These are phyloP conservation scores for Colletotrichum siamense DNA, from an alignment of 2,329 filamentous ascomycete genomes.

Conservation along the genomic window DNA sequence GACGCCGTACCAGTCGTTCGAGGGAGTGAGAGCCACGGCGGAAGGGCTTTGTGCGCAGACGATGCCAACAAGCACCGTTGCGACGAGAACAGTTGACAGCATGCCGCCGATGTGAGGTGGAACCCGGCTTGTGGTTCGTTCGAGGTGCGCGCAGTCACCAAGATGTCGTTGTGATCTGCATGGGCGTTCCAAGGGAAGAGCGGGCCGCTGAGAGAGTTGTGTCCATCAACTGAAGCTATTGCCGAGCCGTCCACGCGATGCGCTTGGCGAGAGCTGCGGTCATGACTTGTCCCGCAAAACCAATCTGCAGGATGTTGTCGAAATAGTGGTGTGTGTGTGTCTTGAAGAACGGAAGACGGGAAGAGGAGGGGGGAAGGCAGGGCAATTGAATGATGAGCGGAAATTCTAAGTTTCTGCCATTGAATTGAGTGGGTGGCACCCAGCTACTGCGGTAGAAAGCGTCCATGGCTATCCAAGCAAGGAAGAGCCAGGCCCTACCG, in stretches of 20 bases:
- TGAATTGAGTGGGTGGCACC: constrained; percentile 7
- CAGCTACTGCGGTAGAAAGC: not conserved
- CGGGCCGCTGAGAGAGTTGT: not conserved
- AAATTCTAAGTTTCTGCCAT: constrained; percentile 15
- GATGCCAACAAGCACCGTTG: constrained; percentile 8
- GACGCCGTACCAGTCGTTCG: constrained; percentile 49
- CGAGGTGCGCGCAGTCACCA: constrained; percentile 20
- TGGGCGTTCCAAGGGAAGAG: constrained; percentile 8
- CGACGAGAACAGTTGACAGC: constrained; percentile 7
- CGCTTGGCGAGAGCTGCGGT: not conserved
- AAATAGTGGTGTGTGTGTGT: not conserved
- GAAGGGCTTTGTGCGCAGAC: constrained; percentile 14
- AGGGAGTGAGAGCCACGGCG: constrained; percentile 21
- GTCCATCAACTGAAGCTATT: constrained; percentile 10
- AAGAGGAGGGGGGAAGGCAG: not conserved
- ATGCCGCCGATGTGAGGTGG: constrained; percentile 8
- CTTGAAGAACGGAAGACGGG: not conserved
- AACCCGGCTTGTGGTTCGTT: not conserved
- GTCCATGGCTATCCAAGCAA: constrained; percentile 7
- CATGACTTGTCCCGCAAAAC: not conserved
- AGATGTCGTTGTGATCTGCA: constrained; percentile 8
- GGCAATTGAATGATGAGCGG: constrained; percentile 14
- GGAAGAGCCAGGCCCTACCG: constrained; percentile 3
- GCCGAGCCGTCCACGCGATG: not conserved
- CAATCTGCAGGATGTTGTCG: not conserved